Evolutionary conservation across 495 filamentous ascomycete genomes (phyloP), one percentile per base, ranked within the genome.

Genomic region (Penicillium manginii): DNA sequence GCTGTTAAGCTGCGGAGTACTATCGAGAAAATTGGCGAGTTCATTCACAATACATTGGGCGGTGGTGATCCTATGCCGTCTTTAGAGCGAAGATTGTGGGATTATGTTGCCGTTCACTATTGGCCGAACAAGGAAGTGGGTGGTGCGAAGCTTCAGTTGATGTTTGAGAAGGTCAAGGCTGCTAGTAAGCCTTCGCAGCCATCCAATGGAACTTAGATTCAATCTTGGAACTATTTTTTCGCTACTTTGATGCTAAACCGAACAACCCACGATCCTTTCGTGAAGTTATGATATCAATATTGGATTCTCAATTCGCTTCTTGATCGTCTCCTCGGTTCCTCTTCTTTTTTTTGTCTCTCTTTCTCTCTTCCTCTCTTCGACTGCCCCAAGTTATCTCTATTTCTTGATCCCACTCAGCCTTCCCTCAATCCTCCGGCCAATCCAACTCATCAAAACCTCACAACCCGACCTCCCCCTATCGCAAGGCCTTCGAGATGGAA

Each of bases 71-170:
- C 70, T 21, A 70, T 73, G 61, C 64, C 69, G 37, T 75, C 75
- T 23, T 62, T 80, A 21, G 79, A 82, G 62, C 66, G 62, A 49
- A 74, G 73, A 29, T 67, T 82, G 55, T 83, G 81, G 81, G 68
- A 78, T 45, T 80, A 76, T 58, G 78, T 83, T 35, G 70, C 74
- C 8, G 64, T 74, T 43, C 67, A 76, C 47, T 77, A 78, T 57
- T 83, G 80, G 79, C 79, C 81, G 21, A 83, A 81, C 62, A 75
- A 75, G 54, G 78, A 80, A 4, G 77, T 72, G 31, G 71, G 67
- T 57, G 79, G 73, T 21, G 50, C 68, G 12, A 75, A 79, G 53
- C 73, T 83, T 39, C 75, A 74, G 48, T 71, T 72, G 58, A 82
- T 83, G 79, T 83, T 78, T 56, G 64, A 77, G 42, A 81, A 78